Base-by-base conservation (phyloP, 2,329 filamentous ascomycete species). In the Harringtonia aguacate region DNA sequence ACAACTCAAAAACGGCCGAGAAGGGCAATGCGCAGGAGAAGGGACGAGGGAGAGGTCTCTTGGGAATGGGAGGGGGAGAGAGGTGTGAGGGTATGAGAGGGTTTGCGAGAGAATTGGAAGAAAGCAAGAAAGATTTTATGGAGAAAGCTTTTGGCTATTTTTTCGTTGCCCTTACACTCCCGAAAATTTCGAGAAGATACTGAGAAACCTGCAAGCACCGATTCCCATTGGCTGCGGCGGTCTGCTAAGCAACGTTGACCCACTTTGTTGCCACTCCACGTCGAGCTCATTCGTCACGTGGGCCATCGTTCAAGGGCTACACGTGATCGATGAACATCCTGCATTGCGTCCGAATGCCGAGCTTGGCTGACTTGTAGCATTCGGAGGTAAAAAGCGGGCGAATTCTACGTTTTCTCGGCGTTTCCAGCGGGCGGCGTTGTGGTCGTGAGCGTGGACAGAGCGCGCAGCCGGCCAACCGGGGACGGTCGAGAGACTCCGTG, bases 161-260 rank as follows among this genome's bases (percentile, higher is more conserved):
- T 12, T 20, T 36, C 20, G 36, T 41, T 43, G 39, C 39, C 43
- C 39, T 42, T 46, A 34, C 33, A 35, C 30, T 17, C 42, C 31
- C 37, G 39, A 50, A 50, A 50, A 50, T 43, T 50, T 50, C 48
- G 46, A 50, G 48, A 50, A 50, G 48, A 46, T 50, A 38, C 48
- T 48, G 48, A 41, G 46, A 44, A 27, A 28, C 33, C 27, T 24
- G 10, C 34, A 41, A 18, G n/a, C 17, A 15, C 21, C 14, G 30
- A 22, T 33, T 31, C 46, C 46, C 42, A 50, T 50, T 50, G 48
- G 48, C 35, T 36, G 35, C 7, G 14, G 2, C 8, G 5, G 7
- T 20, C 43, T 39, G 33, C 48, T 46, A 50, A 29, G 34, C 33
- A 21, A 8, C 4, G n/a, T 3, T 4, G 30, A 15, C 29, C 46